A percentile compares a stretch with the other conserved stretches of the same genome.
Evolutionary conservation across 2,329 filamentous ascomycete species (phyloP).

Genomic region (Capronia coronata): DNA sequence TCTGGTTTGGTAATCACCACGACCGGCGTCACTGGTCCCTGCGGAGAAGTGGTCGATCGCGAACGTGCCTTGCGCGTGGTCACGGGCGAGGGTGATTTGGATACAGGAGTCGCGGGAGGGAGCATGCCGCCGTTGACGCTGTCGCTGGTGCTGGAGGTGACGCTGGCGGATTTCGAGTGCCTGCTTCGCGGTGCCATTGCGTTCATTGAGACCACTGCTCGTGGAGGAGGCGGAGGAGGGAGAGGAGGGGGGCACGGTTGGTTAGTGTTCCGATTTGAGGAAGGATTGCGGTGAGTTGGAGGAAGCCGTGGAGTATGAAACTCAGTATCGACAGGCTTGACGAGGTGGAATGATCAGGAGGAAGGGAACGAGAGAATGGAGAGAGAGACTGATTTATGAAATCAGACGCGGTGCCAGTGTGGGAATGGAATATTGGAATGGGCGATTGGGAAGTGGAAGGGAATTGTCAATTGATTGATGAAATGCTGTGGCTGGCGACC

Average conservation of each 20-base stretch:
- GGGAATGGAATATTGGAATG: not conserved
- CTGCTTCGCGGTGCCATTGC: slow-evolving; percentile 22
- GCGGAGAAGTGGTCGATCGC: slow-evolving; percentile 8
- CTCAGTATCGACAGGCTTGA: not conserved
- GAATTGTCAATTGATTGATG: too few relatives aligned
- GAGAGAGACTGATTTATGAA: too few relatives aligned
- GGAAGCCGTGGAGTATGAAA: slow-evolving; percentile 22
- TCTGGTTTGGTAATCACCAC: slow-evolving; percentile 7
- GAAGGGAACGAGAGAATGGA: not conserved
- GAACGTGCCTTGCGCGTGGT: slow-evolving; percentile 13
- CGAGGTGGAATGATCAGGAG: not conserved
- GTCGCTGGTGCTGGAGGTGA: slow-evolving; percentile 13
- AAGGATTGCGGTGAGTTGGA: slow-evolving; percentile 22
- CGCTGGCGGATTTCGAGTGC: slow-evolving; percentile 17
- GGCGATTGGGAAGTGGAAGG: slow-evolving; percentile 1
- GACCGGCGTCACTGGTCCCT: slow-evolving; percentile 5
- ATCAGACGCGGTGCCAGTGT: too few relatives aligned
- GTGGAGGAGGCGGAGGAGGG: too few relatives aligned
- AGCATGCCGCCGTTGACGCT: slow-evolving; percentile 9
- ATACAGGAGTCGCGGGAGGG: slow-evolving; percentile 5
- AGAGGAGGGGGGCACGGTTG: slow-evolving; percentile 4
- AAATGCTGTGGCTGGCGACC: slow-evolving; percentile 1
- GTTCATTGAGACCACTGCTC: too few relatives aligned
- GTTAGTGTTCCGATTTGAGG: slow-evolving; percentile 19
- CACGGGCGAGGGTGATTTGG: slow-evolving; percentile 8